A percentile compares a stretch with the other conserved stretches of the same genome.
phyloP scores from a whole-genome alignment of 805 yeast species.

The Metschnikowia amazonensis region DNA sequence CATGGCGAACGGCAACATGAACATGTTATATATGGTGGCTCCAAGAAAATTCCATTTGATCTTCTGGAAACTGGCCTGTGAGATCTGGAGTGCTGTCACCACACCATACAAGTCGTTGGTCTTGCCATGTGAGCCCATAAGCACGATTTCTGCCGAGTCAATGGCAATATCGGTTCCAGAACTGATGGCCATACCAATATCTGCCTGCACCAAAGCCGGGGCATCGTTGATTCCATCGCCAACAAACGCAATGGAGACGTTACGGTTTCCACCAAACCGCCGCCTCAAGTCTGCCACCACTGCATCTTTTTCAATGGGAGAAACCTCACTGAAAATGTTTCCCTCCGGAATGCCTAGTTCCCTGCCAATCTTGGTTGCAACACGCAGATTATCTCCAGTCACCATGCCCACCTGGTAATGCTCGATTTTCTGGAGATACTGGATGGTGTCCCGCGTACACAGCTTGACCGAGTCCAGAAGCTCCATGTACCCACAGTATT shows the following conservation, averaged over 20 bases:
- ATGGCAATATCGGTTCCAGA: conserved; percentile 95
- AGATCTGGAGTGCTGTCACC: conserved; percentile 60
- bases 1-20: conserved; percentile 93
- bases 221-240: conserved; percentile 99
- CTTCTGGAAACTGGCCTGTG: conserved; percentile 63
- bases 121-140: conserved; percentile 42
- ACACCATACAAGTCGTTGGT: conserved; percentile 45
- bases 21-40: conserved; percentile 78
- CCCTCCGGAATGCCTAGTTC: conserved; percentile 61
- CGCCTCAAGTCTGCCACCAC: conserved; percentile 57
- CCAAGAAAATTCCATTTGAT: conserved; percentile 81
- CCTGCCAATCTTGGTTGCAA: conserved; percentile 62
- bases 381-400: conserved; percentile 74
- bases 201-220: conserved; percentile 87
- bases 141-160: conserved; percentile 92
- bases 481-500: conserved; percentile 61
- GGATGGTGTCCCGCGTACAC: conserved; percentile 60
- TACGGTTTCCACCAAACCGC: conserved; percentile 30
- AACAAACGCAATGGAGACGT: conserved; percentile 67
- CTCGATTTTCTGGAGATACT: conserved; percentile 43
- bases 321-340: conserved; percentile 69
- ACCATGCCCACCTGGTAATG: conserved; percentile 76
- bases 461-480: conserved; percentile 64
- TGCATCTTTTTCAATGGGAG: conserved; percentile 73
- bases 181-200: conserved; percentile 86